These are phyloP conservation scores for Lachnellula suecica DNA, from an alignment of 2,329 filamentous ascomycete species.

Conservation along the genomic window DNA sequence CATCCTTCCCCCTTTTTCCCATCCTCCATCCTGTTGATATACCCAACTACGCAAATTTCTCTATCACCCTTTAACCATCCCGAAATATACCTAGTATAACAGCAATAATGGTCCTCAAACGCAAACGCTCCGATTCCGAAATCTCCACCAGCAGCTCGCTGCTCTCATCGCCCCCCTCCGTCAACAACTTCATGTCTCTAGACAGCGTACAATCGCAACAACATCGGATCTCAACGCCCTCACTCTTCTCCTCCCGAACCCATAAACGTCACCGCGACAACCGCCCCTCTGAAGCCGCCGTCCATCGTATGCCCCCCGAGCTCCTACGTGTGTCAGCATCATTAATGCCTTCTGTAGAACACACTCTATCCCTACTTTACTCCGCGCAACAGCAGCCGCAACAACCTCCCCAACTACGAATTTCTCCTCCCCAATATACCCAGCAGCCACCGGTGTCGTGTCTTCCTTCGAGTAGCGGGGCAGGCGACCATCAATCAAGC, in stretches of 20 bases:
- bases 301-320: conserved; percentile 27
- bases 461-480: conserved; percentile 13
- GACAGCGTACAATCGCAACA: conserved; percentile 32
- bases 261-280: conserved; percentile 60
- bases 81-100: not conserved
- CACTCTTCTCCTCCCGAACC: conserved; percentile 55
- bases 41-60: too few species aligned
- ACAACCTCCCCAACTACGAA: conserved; percentile 23
- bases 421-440: conserved; percentile 17
- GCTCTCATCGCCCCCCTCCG: conserved; percentile 36
- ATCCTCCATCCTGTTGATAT: too few species aligned
- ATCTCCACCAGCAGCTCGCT: conserved; percentile 47
- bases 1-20: not conserved
- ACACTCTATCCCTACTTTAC: conserved; percentile 58
- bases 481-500: conserved; percentile 43
- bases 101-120: conserved; percentile 53
- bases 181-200: conserved; percentile 37
- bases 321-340: not conserved
- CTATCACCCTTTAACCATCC: not conserved
- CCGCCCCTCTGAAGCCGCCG: conserved; percentile 53
- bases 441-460: conserved; percentile 16
- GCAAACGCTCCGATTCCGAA: conserved; percentile 62
- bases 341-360: conserved; percentile 32
- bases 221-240: conserved; percentile 32
- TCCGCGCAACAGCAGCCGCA: conserved; percentile 46